phyloP scores from a whole-genome alignment of 2,329 filamentous ascomycete genomes.

The Fusarium sp. region DNA sequence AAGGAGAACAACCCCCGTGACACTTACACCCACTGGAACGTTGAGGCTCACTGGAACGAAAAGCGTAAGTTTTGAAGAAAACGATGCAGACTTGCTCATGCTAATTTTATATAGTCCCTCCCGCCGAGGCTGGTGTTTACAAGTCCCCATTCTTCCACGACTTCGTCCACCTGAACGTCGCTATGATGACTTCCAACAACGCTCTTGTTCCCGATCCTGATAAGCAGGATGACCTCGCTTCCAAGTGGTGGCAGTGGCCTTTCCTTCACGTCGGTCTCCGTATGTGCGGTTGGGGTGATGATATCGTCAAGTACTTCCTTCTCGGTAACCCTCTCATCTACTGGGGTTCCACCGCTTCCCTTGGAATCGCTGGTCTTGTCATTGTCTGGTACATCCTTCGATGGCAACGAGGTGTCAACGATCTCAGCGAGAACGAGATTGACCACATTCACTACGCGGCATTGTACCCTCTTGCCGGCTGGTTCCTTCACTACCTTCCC shows the following conservation, averaged over 20 bases:
- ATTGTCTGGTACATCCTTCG: conserved; percentile 87
- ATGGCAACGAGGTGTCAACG: conserved; percentile 94
- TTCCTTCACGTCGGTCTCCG: conserved; percentile 93
- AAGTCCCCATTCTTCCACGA: conserved; percentile 98
- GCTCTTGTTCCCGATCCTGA: conserved; percentile 96
- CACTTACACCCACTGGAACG: conserved; percentile 98
- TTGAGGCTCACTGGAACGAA: conserved; percentile 94
- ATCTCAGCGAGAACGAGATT: conserved; percentile 82
- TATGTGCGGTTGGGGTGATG: conserved; percentile 99
- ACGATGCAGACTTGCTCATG: background rate
- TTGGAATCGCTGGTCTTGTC: conserved; percentile 77
- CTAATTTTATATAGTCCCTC: conserved; percentile 71
- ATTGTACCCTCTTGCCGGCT: conserved; percentile 90
- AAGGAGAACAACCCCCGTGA: conserved; percentile 94
- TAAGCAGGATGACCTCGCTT: conserved; percentile 98
- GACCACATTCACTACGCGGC: conserved; percentile 96
- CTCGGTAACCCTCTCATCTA: conserved; percentile 97
- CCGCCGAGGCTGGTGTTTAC: conserved; percentile 89
- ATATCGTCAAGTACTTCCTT: conserved; percentile 96
- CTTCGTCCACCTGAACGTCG: conserved; percentile 97
- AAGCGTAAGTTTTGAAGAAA: conserved; percentile 73
- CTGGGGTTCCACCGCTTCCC: conserved; percentile 87
- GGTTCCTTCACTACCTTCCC: conserved; percentile 95
- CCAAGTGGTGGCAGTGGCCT: conserved; percentile 98
- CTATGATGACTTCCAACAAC: conserved; percentile 99